phyloP scores from a whole-genome alignment of 345 rosid genomes.

The Microthlaspi erraticum region DNA sequence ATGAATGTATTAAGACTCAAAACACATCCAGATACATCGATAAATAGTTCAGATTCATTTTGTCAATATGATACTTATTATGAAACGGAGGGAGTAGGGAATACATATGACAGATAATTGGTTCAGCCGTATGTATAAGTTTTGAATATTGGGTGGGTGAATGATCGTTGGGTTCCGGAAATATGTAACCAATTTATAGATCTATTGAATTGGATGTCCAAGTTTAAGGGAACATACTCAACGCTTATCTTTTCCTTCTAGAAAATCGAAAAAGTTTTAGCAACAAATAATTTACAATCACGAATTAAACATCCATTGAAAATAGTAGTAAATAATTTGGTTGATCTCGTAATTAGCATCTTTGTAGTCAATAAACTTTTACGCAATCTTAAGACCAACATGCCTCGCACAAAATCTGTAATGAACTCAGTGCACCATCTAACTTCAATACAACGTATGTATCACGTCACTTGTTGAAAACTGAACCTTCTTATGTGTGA shows the following conservation, averaged over 20 bases:
- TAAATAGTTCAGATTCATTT: no score
- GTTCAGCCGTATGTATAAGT: background rate
- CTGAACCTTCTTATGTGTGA: no score
- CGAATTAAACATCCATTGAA: slow-evolving; percentile 17
- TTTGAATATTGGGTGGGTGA: slow-evolving; percentile 8
- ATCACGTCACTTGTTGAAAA: no score
- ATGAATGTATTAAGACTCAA: no score
- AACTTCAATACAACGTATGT: background rate
- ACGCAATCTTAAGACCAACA: slow-evolving; percentile 30
- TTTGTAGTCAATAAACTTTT: slow-evolving; percentile 4
- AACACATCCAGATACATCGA: no score
- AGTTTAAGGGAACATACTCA: slow-evolving; percentile 36
- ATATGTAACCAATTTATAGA: slow-evolving; percentile 16
- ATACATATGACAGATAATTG: background rate
- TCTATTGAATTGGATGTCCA: slow-evolving; percentile 35
- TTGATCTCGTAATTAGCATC: slow-evolving; percentile 28
- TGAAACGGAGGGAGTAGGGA: no score
- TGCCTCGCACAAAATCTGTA: slow-evolving; percentile 21
- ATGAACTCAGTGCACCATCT: slow-evolving; percentile 11
- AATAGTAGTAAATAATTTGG: background rate
- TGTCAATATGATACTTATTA: no score
- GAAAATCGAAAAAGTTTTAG: slow-evolving; percentile 27
- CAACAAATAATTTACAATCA: slow-evolving; percentile 20
- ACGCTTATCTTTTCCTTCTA: slow-evolving; percentile 9
- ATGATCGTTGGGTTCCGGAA: slow-evolving; percentile 21